These are phyloP conservation scores for Lipomyces japonicus DNA, from an alignment of 805 yeast genomes.

Conservation along the genomic window DNA sequence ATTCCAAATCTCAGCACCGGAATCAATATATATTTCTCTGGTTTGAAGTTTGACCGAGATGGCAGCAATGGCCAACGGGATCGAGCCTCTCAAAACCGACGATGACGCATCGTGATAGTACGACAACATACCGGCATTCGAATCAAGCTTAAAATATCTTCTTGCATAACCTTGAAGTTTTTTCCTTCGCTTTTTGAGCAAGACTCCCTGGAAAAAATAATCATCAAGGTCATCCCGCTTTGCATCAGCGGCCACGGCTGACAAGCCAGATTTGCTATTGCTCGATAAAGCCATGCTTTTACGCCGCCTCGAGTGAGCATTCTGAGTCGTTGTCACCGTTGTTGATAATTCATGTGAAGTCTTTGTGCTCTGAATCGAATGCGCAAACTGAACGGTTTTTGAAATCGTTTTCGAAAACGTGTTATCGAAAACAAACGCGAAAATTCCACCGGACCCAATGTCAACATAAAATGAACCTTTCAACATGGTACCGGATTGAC, in stretches of 20 bases:
- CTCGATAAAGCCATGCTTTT: constrained; percentile 5
- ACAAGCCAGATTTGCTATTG: background rate
- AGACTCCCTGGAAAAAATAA: constrained; percentile 64
- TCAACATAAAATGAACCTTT: constrained; percentile 59
- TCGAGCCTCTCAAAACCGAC: constrained; percentile 78
- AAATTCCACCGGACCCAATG: constrained; percentile 55
- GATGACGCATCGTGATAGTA: constrained; percentile 66
- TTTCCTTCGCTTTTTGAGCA: constrained; percentile 77
- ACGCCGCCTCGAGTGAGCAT: constrained; percentile 13
- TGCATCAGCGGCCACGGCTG: background rate
- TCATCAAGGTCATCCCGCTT: constrained; percentile 29
- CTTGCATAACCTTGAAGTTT: constrained; percentile 81
- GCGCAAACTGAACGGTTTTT: constrained; percentile 67
- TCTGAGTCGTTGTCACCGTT: constrained; percentile 18
- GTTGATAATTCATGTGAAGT: constrained; percentile 14
- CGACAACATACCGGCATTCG: constrained; percentile 75
- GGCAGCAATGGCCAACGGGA: constrained; percentile 80
- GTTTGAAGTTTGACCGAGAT: constrained; percentile 70
- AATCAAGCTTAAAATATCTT: constrained; percentile 78
- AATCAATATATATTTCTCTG: constrained; percentile 73
- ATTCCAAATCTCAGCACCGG: constrained; percentile 94
- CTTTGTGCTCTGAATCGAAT: constrained; percentile 8
- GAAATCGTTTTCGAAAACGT: constrained; percentile 81
- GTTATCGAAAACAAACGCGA: constrained; percentile 88
- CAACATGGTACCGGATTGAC: constrained; percentile 58